A percentile compares a stretch with the other conserved stretches of the same genome.
Evolutionary conservation across 2,329 filamentous ascomycete species (phyloP).

Genomic region (Colletotrichum filicis): DNA sequence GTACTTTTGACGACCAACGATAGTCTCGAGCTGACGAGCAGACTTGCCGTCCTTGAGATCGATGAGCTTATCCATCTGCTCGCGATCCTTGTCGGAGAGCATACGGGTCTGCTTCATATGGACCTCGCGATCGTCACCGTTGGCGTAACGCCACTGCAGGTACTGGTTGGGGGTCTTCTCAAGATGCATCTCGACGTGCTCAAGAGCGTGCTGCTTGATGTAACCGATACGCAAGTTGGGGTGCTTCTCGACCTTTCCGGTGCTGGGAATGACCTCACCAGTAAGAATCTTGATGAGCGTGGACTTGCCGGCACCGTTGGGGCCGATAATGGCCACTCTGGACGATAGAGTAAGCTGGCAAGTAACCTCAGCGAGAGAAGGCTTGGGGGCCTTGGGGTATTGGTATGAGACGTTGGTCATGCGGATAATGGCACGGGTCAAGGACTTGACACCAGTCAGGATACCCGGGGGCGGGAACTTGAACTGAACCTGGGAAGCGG

Average conservation of each 20-base stretch:
- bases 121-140: slow-evolving; percentile 96
- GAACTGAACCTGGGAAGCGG: slow-evolving; percentile 89
- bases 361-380: slow-evolving; percentile 88
- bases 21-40: slow-evolving; percentile 79
- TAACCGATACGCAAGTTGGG: slow-evolving; percentile 98
- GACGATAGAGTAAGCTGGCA: slow-evolving; percentile 90
- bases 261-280: slow-evolving; percentile 86
- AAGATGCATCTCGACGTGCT: slow-evolving; percentile 99
- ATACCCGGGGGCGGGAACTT: slow-evolving; percentile 98
- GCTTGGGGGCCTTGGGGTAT: slow-evolving; percentile 91
- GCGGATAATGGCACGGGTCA: slow-evolving; percentile 91
- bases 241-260: slow-evolving; percentile 95
- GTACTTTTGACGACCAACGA: slow-evolving; percentile 97
- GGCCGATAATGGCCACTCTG: slow-evolving; percentile 94
- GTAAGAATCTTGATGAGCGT: slow-evolving; percentile 98
- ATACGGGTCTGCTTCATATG: slow-evolving; percentile 97
- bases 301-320: slow-evolving; percentile 97
- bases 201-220: slow-evolving; percentile 98
- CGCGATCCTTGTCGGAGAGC: slow-evolving; percentile 84
- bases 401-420: slow-evolving; percentile 93
- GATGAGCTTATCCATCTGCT: slow-evolving; percentile 91
- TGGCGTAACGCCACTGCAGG: slow-evolving; percentile 96
- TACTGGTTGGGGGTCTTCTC: slow-evolving; percentile 99
- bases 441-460: slow-evolving; percentile 92
- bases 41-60: slow-evolving; percentile 87